phyloP scores from a whole-genome alignment of 1,284 basidiomycete genomes.

The Papiliotrema nemorosa region DNA sequence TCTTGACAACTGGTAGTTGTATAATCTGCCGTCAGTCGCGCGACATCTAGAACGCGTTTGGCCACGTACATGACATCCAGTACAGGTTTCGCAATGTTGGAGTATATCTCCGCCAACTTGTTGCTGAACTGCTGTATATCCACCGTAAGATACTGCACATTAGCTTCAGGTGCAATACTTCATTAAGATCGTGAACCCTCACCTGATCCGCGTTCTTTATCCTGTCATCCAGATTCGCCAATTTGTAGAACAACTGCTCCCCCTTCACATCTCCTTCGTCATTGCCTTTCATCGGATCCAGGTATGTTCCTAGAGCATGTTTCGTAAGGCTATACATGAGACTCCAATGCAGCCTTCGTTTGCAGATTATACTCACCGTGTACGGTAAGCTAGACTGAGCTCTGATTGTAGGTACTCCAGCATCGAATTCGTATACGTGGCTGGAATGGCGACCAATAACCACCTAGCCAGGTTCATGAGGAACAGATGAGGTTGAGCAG shows the following conservation, averaged over 20 bases:
- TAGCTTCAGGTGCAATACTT: background rate
- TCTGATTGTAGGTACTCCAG: conserved; percentile 91
- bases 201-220: conserved; percentile 96
- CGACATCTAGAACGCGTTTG: background rate
- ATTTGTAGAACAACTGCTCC: conserved; percentile 79
- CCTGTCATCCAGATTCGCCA: conserved; percentile 87
- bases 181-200: background rate
- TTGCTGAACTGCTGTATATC: conserved; percentile 92
- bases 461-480: conserved; percentile 81
- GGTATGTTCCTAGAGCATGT: conserved; percentile 77
- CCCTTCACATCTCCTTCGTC: conserved; percentile 18
- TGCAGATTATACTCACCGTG: conserved; percentile 51
- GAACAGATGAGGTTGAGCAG: conserved; percentile 75
- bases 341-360: background rate
- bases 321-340: conserved; percentile 59
- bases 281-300: conserved; percentile 54
- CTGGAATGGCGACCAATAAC: conserved; percentile 90
- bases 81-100: conserved; percentile 87
- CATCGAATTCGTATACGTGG: conserved; percentile 96
- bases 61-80: conserved; percentile 64
- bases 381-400: conserved; percentile 86
- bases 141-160: conserved; percentile 64
- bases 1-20: conserved; percentile 91
- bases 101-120: conserved; percentile 89
- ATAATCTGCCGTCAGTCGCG: conserved; percentile 58